Evolutionary conservation across 1,284 basidiomycete genomes (phyloP).

Genomic region (Macrocystidia cucumis): DNA sequence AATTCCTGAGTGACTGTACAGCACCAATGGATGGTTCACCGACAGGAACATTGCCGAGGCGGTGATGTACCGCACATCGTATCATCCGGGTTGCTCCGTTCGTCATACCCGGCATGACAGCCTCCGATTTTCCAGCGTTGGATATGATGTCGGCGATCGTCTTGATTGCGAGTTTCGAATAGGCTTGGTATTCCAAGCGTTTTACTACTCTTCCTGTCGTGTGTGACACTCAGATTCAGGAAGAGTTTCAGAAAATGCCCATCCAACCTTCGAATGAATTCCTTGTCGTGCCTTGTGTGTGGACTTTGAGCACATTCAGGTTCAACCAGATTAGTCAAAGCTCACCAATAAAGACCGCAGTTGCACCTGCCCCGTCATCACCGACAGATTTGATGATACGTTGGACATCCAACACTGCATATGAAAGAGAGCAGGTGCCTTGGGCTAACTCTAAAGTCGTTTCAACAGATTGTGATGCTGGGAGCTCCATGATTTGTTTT

Average conservation of each 20-base stretch:
- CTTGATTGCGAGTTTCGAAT: conserved; percentile 76
- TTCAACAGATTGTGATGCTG: conserved; percentile 36
- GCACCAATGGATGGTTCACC: conserved; percentile 69
- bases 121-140: too few relatives aligned
- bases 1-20: not conserved
- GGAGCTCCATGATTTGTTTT: conserved; percentile 8
- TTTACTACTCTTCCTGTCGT: conserved; percentile 61
- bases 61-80: conserved; percentile 62
- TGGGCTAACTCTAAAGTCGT: conserved; percentile 35
- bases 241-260: not conserved
- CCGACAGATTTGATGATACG: conserved; percentile 53
- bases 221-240: not conserved
- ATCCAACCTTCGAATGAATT: conserved; percentile 43
- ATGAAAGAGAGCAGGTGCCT: conserved; percentile 53
- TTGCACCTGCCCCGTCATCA: conserved; percentile 62
- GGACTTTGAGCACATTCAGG: conserved; percentile 6
- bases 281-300: conserved; percentile 30
- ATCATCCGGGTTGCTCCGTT: too few relatives aligned
- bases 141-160: conserved; percentile 61
- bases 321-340: conserved; percentile 4
- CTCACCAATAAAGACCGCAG: conserved; percentile 66
- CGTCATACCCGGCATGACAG: too few relatives aligned
- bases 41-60: conserved; percentile 74
- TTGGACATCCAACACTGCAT: conserved; percentile 47
- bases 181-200: conserved; percentile 77